These are phyloP conservation scores for Phytophthora sp. DNA, from an alignment of 352 stramenopile species.

Conservation along the genomic window DNA sequence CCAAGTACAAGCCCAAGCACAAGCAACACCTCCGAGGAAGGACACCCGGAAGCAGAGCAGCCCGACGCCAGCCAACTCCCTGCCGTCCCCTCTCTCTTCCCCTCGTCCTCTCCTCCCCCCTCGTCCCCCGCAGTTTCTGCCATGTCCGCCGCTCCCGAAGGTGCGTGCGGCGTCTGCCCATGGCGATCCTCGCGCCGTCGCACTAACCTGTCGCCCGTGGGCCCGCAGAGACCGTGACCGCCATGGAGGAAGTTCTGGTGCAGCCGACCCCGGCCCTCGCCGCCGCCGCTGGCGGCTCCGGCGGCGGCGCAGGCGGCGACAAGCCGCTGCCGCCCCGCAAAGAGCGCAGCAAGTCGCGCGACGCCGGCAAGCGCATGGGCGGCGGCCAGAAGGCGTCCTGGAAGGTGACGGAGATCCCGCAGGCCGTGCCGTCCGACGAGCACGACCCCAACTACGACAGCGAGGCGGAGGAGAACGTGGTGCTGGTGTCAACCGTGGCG, in stretches of 20 bases:
- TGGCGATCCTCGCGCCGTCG: too few species aligned
- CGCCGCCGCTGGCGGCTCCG: slow-evolving; percentile 10
- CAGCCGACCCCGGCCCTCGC: slow-evolving; percentile 3
- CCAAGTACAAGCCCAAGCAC: slow-evolving; percentile 18
- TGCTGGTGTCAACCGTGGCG: slow-evolving; percentile 71
- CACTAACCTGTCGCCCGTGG: too few species aligned
- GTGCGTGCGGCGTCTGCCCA: too few species aligned
- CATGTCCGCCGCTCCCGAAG: slow-evolving; percentile 41
- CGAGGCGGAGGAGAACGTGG: slow-evolving; percentile 89
- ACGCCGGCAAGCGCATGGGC: slow-evolving; percentile 88
- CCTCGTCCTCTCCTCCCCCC: slow-evolving; percentile 14
- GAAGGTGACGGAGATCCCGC: slow-evolving; percentile 80
- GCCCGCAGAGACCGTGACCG: slow-evolving; percentile 18
- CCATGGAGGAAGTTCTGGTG: slow-evolving; percentile 27
- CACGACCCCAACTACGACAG: slow-evolving; percentile 95
- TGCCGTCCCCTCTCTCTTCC: slow-evolving; percentile 15
- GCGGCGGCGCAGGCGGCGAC: slow-evolving; percentile 42
- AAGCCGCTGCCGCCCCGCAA: slow-evolving; percentile 67
- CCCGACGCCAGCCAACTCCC: slow-evolving; percentile 12
- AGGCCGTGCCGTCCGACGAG: slow-evolving; percentile 73
- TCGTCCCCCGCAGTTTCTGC: background rate
- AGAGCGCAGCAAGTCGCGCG: slow-evolving; percentile 87
- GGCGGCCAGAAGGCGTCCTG: slow-evolving; percentile 87
- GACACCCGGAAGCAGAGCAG: slow-evolving; percentile 26
- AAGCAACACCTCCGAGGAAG: slow-evolving; percentile 14